These are phyloP conservation scores for Tuber indicum DNA, from an alignment of 495 filamentous ascomycete genomes.

Conservation along the genomic window DNA sequence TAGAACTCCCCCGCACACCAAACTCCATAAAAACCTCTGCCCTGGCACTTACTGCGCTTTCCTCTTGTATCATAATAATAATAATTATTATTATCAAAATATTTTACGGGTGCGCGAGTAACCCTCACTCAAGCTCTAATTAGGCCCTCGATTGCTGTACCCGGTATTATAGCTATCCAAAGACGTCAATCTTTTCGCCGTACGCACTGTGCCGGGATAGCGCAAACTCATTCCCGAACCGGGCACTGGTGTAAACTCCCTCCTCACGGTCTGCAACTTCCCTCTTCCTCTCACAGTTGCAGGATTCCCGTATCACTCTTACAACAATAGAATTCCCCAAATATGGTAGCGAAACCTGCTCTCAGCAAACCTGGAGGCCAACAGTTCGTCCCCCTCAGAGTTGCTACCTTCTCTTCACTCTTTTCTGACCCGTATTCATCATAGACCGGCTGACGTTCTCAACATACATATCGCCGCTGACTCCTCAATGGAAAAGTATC, in stretches of 20 bases:
- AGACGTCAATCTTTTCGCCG: background rate
- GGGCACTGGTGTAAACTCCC: background rate
- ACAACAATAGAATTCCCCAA: background rate
- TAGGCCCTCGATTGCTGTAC: background rate
- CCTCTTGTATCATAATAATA: background rate
- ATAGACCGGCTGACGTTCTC: conserved; percentile 5
- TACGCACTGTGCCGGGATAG: background rate
- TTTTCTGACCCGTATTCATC: background rate
- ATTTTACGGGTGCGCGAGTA: background rate
- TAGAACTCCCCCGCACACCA: background rate
- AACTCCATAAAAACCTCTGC: background rate
- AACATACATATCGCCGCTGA: conserved; percentile 26
- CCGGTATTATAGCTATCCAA: background rate
- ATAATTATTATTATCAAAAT: background rate
- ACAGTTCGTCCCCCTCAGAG: background rate
- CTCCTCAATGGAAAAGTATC: conserved; percentile 35
- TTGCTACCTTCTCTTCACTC: background rate
- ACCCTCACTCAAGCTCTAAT: background rate
- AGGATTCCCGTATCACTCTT: background rate
- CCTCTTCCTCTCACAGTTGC: background rate
- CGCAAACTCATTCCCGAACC: background rate
- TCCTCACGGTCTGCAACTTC: background rate
- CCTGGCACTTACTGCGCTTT: background rate
- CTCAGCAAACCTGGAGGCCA: background rate
- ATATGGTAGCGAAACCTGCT: background rate